Evolutionary conservation across 805 yeast genomes (phyloP).

Genomic region (Lachancea dasiensis): DNA sequence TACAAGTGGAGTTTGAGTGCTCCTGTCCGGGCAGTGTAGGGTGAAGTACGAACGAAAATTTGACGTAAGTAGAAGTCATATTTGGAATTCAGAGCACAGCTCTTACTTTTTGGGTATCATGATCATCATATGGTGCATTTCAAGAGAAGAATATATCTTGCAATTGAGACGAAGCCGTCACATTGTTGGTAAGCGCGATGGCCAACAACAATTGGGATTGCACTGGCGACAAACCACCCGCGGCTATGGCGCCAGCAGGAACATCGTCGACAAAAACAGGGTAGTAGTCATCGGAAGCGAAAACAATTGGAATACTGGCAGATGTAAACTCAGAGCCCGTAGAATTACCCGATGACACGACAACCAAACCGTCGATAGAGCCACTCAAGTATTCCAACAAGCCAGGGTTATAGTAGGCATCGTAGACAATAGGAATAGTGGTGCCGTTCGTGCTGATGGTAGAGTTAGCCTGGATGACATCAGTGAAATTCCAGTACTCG

Average conservation of each 20-base stretch:
- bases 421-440: constrained; percentile 26
- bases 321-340: constrained; percentile 15
- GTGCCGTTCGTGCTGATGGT: constrained; percentile 13
- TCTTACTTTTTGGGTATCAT: too few species aligned
- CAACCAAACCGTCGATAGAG: constrained; percentile 23
- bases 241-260: constrained; percentile 25
- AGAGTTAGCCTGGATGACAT: constrained; percentile 13
- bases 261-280: constrained; percentile 16
- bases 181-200: constrained; percentile 27
- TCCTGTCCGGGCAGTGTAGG: too few species aligned
- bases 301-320: constrained; percentile 24
- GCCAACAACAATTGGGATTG: constrained; percentile 30
- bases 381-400: constrained; percentile 16
- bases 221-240: constrained; percentile 28
- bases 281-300: constrained; percentile 20
- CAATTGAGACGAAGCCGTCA: constrained; percentile 9
- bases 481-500: constrained; percentile 22
- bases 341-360: constrained; percentile 20
- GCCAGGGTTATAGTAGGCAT: constrained; percentile 19
- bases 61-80: too few species aligned
- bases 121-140: too few species aligned
- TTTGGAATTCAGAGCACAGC: too few species aligned
- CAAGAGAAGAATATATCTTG: constrained; percentile 9
- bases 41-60: too few species aligned
- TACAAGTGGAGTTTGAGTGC: too few species aligned